These are phyloP conservation scores for Hymenotorrendiella dingleyae DNA, from an alignment of 2,329 filamentous ascomycete species.

Conservation along the genomic window DNA sequence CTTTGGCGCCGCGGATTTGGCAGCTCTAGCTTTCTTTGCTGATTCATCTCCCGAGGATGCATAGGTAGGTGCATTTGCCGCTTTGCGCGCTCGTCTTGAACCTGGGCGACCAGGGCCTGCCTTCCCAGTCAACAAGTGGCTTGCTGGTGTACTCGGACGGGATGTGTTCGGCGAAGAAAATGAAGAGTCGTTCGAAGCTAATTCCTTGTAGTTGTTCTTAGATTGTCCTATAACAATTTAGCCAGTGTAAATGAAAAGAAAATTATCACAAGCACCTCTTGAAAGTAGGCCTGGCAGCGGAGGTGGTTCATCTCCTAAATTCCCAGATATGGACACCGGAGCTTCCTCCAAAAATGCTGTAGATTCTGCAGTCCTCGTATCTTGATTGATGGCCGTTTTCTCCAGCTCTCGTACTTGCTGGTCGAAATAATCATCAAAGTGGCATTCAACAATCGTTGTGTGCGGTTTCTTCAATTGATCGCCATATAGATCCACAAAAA, in stretches of 20 bases:
- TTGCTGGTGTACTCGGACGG: slow-evolving; percentile 68
- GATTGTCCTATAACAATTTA: too few relatives aligned
- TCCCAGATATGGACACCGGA: slow-evolving; percentile 15
- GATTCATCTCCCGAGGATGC: slow-evolving; percentile 82
- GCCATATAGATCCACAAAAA: slow-evolving; percentile 87
- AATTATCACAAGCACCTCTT: too few relatives aligned
- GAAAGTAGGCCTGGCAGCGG: slow-evolving; percentile 35
- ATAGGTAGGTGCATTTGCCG: slow-evolving; percentile 52
- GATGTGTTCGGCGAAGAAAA: slow-evolving; percentile 68
- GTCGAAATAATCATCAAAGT: slow-evolving; percentile 91
- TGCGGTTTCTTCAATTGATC: slow-evolving; percentile 78
- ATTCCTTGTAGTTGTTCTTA: slow-evolving; percentile 26
- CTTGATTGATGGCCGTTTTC: slow-evolving; percentile 39
- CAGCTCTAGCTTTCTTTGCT: slow-evolving; percentile 50
- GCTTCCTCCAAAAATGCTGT: slow-evolving; percentile 21
- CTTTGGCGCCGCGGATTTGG: slow-evolving; percentile 56
- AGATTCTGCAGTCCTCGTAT: slow-evolving; percentile 22
- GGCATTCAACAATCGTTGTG: slow-evolving; percentile 72
- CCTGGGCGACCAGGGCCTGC: slow-evolving; percentile 68
- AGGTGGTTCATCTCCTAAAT: slow-evolving; percentile 42
- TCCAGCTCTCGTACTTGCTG: slow-evolving; percentile 83
- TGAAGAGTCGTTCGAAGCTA: slow-evolving; percentile 53
- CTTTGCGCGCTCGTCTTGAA: slow-evolving; percentile 74
- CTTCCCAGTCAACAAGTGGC: slow-evolving; percentile 67
- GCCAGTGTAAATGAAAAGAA: too few relatives aligned